Percentiles rank a stretch among this genome's conserved stretches.
These are phyloP conservation scores for Daldinia loculata DNA, from an alignment of 495 filamentous ascomycete species.

Conservation along the genomic window DNA sequence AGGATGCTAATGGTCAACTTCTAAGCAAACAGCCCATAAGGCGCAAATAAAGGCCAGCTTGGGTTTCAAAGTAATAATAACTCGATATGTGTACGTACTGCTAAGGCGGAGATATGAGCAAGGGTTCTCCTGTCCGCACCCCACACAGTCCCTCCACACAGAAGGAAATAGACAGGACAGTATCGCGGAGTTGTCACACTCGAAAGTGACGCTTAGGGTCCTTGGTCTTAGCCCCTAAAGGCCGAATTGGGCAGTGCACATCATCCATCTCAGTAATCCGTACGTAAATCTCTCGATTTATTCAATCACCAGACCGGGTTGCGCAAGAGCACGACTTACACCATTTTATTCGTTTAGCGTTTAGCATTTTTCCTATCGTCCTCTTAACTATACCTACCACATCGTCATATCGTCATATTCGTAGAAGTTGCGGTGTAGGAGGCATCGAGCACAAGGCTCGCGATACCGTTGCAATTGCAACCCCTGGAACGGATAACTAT, in stretches of 20 bases:
- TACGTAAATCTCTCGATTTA: constrained; percentile 12
- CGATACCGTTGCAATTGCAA: constrained; percentile 37
- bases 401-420: constrained; percentile 25
- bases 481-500: constrained; percentile 6
- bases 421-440: constrained; percentile 39
- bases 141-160: constrained; percentile 31
- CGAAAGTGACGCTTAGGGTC: constrained; percentile 11
- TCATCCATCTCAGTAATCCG: not conserved
- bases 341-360: constrained; percentile 17
- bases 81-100: constrained; percentile 1
- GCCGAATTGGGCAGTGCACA: constrained; percentile 21
- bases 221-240: constrained; percentile 28
- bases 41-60: constrained; percentile 16
- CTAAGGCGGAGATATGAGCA: constrained; percentile 16
- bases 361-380: constrained; percentile 6
- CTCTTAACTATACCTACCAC: constrained; percentile 16
- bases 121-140: constrained; percentile 24
- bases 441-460: constrained; percentile 30
- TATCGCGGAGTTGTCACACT: constrained; percentile 18
- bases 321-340: constrained; percentile 36
- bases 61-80: constrained; percentile 36
- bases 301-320: constrained; percentile 18
- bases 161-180: constrained; percentile 4
- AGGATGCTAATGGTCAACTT: constrained; percentile 3
- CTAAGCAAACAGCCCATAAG: constrained; percentile 25